Evolutionary conservation across 179 eudicot genomes (phyloP).

Genomic region (Actinidia chinensis): DNA sequence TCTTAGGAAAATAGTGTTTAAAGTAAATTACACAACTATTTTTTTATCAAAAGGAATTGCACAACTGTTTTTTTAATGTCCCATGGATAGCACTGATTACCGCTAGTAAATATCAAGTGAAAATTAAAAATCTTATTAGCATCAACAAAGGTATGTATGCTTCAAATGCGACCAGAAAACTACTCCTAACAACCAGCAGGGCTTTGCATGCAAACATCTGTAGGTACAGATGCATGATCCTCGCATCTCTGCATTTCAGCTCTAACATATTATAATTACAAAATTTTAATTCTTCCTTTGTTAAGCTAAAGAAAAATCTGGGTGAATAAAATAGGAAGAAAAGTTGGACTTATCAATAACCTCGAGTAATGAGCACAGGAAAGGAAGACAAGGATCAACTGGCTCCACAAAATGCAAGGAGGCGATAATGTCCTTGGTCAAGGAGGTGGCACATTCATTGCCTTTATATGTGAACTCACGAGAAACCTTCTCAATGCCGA

Average conservation of each 20-base stretch:
- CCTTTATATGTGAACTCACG: constrained; percentile 20
- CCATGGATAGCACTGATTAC: no score
- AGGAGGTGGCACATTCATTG: constrained; percentile 31
- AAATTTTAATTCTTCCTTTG: background rate
- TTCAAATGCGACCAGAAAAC: background rate
- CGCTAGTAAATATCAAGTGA: background rate
- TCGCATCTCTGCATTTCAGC: background rate
- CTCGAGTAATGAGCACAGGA: constrained; percentile 46
- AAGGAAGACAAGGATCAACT: constrained; percentile 29
- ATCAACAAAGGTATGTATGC: background rate
- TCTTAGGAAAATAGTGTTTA: no score
- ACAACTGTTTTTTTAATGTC: no score
- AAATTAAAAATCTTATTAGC: background rate
- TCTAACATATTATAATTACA: background rate
- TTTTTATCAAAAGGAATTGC: no score
- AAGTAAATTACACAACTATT: no score
- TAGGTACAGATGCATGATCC: background rate
- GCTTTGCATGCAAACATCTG: background rate
- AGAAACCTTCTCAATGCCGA: constrained; percentile 30
- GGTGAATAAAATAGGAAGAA: background rate
- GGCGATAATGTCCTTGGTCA: constrained; percentile 37
- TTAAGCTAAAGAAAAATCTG: background rate
- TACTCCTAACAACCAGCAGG: background rate
- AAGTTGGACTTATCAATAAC: constrained; percentile 32
- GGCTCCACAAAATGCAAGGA: constrained; percentile 43